Conservation (phyloP, 2,329 filamentous ascomycete genomes). For the Anisogramma anomala region DNA sequence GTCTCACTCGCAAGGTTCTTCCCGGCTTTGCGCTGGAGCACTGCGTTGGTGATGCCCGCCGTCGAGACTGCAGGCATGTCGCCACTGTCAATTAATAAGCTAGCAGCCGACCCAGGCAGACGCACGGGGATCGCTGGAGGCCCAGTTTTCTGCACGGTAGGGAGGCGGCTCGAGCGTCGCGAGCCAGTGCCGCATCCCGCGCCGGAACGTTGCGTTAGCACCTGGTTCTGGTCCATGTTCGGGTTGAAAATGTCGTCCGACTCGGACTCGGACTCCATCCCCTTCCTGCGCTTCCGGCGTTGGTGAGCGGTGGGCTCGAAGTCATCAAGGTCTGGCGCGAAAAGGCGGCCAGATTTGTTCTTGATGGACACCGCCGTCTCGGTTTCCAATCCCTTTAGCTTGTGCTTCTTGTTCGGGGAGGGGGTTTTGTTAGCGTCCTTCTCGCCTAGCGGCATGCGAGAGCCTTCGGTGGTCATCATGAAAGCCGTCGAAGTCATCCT, state of each 20-base stretch:
- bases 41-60: conserved; percentile 13
- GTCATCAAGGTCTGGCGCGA: conserved; percentile 19
- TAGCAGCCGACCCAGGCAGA: conserved; percentile 20
- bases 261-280: conserved; percentile 19
- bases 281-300: conserved; percentile 22
- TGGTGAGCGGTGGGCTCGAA: conserved; percentile 19
- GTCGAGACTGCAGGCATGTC: conserved; percentile 13
- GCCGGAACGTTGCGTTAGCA: conserved; percentile 6
- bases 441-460: conserved; percentile 22
- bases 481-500: conserved; percentile 8
- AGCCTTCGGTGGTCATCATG: conserved; percentile 11
- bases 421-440: conserved; percentile 28
- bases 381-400: conserved; percentile 17
- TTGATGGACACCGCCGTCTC: conserved; percentile 12
- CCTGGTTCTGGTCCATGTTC: conserved; percentile 14
- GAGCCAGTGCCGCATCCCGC: neutral
- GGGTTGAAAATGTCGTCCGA: conserved; percentile 18
- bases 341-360: conserved; percentile 15
- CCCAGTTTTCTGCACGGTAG: conserved; percentile 17
- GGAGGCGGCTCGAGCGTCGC: conserved; percentile 11
- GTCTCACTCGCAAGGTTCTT: conserved; percentile 32
- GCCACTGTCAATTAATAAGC: conserved; percentile 18
- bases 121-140: conserved; percentile 24
- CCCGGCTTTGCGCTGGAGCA: conserved; percentile 24
- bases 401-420: conserved; percentile 28